phyloP scores from a whole-genome alignment of 495 filamentous ascomycete species.

The Daldinia caldariorum region DNA sequence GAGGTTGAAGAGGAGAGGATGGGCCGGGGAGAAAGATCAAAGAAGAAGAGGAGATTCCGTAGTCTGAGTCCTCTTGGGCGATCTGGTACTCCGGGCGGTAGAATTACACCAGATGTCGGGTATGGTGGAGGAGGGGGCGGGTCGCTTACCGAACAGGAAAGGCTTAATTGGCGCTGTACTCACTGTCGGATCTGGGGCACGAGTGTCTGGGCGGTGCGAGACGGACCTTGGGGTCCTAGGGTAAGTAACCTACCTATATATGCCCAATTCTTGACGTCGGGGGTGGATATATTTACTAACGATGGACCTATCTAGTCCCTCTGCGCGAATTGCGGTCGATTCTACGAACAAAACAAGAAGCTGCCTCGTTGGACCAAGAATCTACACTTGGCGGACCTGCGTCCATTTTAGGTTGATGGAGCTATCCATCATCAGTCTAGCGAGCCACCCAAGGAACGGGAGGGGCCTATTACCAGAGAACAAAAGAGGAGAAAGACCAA shows the following conservation, averaged over 20 bases:
- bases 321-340: constrained; percentile 91
- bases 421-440: background rate
- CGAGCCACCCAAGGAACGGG: background rate
- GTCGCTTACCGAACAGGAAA: constrained; percentile 80
- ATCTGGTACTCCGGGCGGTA: constrained; percentile 71
- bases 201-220: constrained; percentile 91
- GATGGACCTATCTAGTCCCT: constrained; percentile 68
- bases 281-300: constrained; percentile 15
- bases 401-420: constrained; percentile 48
- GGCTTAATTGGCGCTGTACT: constrained; percentile 85
- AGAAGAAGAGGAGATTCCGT: constrained; percentile 92
- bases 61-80: constrained; percentile 81
- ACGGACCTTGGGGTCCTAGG: constrained; percentile 85
- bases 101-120: constrained; percentile 79
- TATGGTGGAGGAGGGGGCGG: constrained; percentile 71
- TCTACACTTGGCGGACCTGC: constrained; percentile 65
- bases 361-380: constrained; percentile 85
- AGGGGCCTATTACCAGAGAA: background rate
- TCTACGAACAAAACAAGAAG: constrained; percentile 86
- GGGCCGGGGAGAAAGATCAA: constrained; percentile 87
- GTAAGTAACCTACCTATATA: constrained; percentile 60
- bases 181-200: constrained; percentile 91
- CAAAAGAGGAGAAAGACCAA: constrained; percentile 1
- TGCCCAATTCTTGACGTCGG: constrained; percentile 15
- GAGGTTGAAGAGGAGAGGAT: constrained; percentile 71